Base-by-base conservation (phyloP, 1,139 yeast genomes). In the Yarrowia galli region DNA sequence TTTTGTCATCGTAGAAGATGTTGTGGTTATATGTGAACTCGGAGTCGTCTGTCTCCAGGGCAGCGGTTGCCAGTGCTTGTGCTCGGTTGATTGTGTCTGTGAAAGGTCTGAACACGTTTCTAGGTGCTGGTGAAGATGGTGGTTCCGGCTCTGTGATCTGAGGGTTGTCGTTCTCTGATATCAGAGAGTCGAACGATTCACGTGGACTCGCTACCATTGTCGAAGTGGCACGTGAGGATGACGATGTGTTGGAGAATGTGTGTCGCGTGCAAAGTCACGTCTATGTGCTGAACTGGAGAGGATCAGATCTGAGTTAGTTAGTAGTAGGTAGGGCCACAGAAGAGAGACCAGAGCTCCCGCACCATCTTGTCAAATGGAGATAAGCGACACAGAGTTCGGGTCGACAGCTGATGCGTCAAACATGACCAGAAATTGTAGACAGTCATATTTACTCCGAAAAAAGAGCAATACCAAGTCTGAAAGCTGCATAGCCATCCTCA, bases 1-100 rank as follows among this genome's bases (percentile, higher is more conserved):
- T 74, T 15, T 74, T 69, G 69, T 80, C 76, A 22, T 74, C 75
- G 69, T 81, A 81, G 3, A 72, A 56, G 38, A 61, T 61, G 38
- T 61, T 48, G 46, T 61, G 54, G n/a, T 46, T 46, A 46, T 61
- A 61, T 8, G 66, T 46, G 38, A 61, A 61, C 9, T 43, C 64
- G 4, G 49, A 25, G 20, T 58, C 64, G 28, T 58, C 51, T 9
- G 48, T 40, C 4, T 28, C 32, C 1, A 42, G 38, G 18, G 48
- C 48, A 3, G 64, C 64, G 3, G 49, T 10, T 2, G 43, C 35
- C 10, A 58, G 40, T 2, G 64, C 64, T 22, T 28, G 38, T 3
- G 64, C 64, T 5, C 64, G 51, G 28, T 58, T 58, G 22, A 58
- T 58, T 20, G 64, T 58, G 18, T 58, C 64, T 25, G 64, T 58